Evolutionary conservation across 2,329 filamentous ascomycete genomes (phyloP), one percentile per base, ranked within the genome.

Genomic region (Parastagonospora avenae): DNA sequence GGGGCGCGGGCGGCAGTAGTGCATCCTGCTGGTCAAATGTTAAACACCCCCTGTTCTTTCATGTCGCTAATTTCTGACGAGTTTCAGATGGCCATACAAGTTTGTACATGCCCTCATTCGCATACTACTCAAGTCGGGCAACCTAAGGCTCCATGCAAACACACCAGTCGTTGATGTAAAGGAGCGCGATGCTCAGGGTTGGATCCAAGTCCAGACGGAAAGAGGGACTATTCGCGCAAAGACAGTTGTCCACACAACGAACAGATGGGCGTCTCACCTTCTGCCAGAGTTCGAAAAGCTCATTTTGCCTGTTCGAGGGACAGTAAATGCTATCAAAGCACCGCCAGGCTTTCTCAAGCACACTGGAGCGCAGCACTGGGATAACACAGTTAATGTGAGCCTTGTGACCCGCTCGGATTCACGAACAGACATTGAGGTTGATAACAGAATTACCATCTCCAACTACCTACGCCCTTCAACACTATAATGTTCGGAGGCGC

Each of bases 351-450:
- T 56, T 11, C 37, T 56, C 15, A 54, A 54, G 44, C 43, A 48
- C 16, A 54, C 54, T 6, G 54, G 54, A 36, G 50, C 54, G 11
- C 54, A 56, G 32, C 54, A 56, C 16, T 56, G 50, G 50, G 50
- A 54, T 27, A 38, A 14, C 10, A 11, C 42, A 6, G 50, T 56
- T 6, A 56, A 56, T 37, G 50, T 54, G 46, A 46, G 47, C 8
- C 10, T 29, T 10, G 9, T 33, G 4, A 5, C 27, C 5, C 15
- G 27, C 12, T 2, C 16, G 19, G 19, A 24, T 30, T 39, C 12
- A 36, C 14, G 12, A 24, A 28, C n/a, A 9, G n/a, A 12, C 7
- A 9, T 31, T 38, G 37, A 48, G 41, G 10, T 41, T 24, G 14
- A 29, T 8, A 24, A 38, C 24, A 52, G 52, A 55, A 55, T 4